Evolutionary conservation across 2,329 filamentous ascomycete species (phyloP).

Genomic region (Botrytis tulipae): DNA sequence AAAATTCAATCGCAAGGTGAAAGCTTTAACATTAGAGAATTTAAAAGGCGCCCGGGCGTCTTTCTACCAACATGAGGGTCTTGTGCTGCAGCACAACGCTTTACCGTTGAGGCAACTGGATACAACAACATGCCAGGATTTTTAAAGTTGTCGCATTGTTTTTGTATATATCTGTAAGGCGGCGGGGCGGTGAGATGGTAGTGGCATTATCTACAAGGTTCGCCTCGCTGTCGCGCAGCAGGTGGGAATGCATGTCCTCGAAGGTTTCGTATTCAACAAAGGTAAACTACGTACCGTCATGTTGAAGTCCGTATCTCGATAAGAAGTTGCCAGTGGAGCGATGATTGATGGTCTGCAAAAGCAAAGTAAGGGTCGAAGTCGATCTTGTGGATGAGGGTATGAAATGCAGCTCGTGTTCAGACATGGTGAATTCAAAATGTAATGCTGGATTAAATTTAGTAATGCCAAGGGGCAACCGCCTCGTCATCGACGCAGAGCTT

Average conservation of each 20-base stretch:
- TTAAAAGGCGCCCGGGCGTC: neutral
- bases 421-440: neutral
- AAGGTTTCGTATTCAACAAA: neutral
- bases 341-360: neutral
- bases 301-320: neutral
- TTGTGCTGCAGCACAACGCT: neutral
- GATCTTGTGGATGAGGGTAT: neutral
- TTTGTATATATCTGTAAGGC: neutral
- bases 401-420: neutral
- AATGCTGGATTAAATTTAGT: neutral
- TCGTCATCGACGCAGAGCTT: no score
- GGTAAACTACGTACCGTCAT: no score
- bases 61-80: neutral
- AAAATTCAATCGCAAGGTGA: constrained; percentile 9
- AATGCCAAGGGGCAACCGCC: neutral
- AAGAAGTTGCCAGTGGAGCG: neutral
- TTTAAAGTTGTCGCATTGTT: neutral
- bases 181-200: neutral
- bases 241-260: neutral
- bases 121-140: neutral
- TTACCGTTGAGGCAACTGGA: neutral
- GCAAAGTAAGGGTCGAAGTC: neutral
- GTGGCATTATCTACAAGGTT: no score
- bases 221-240: neutral
- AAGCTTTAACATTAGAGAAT: constrained; percentile 10